Evolutionary conservation across 176 grass and related monocot genomes (phyloP), one percentile per base, ranked within the genome.

Genomic region (Cenchrus americanus): DNA sequence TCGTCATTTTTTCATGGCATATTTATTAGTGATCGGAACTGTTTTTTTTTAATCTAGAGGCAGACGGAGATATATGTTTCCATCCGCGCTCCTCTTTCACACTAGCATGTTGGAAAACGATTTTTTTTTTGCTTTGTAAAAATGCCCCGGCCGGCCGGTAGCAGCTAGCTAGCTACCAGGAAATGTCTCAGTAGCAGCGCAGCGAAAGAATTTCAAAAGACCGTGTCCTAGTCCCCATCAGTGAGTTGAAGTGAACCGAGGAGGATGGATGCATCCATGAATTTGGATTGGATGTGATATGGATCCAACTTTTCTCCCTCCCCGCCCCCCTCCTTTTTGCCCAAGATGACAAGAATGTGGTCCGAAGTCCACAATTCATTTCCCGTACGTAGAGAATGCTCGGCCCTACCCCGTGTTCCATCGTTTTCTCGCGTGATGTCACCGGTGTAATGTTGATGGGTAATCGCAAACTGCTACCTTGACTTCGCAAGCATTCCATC

Each of bases 381-480:
- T 79, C 67, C 84, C 79, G 21, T 78, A 90, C 68, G 79, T 46
- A 67, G 58, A 71, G 66, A 82, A 76, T 61, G 60, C 78, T 21
- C 43, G 59, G 70, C 24, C 66, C 42, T 66, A 5, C 61, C 19
- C 19, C 40, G 3, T 15, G 14, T 68, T 68, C 46, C 53, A 19
- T 87, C 67, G 14, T 86, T 86, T 75, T 89, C 69, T 89, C 62
- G 42, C 14, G 10, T 78, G 81, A 84, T 7, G 71, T 58, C 81
- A 84, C 37, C 18, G 44, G 34, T 46, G 75, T 80, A 87, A 64
- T 62, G 58, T 15, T 71, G 87, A 92, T 78, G 68, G 84, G 64
- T 81, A 81, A 84, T 83, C 24, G 58, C 58, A 87, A 89, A 86
- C 85, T 83, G 55, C 85, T 83, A 52, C 86, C 42, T 94, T 91